phyloP scores from a whole-genome alignment of 2,329 filamentous ascomycete species.

The Aspergillus sp. region DNA sequence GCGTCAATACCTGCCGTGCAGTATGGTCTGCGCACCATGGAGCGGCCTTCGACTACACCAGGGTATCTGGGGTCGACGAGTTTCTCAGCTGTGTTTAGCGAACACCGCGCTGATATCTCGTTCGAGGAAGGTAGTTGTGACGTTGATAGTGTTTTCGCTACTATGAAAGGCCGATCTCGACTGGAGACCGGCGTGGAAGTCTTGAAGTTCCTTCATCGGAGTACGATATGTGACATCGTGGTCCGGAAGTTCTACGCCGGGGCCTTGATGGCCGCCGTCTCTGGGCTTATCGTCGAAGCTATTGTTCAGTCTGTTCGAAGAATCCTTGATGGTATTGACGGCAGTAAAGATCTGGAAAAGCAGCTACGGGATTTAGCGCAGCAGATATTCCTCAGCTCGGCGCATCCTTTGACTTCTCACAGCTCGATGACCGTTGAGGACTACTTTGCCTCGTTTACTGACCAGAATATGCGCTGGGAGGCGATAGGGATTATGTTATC shows the following conservation, averaged over 20 bases:
- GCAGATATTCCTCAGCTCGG: slow-evolving; percentile 33
- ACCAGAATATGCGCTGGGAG: slow-evolving; percentile 41
- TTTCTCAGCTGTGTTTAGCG: slow-evolving; percentile 34
- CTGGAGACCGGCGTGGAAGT: slow-evolving; percentile 33
- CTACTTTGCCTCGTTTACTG: slow-evolving; percentile 31
- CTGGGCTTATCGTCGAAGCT: slow-evolving; percentile 26
- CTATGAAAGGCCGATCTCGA: slow-evolving; percentile 26
- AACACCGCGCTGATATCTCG: slow-evolving; percentile 34
- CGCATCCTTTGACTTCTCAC: slow-evolving; percentile 25
- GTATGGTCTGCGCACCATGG: slow-evolving; percentile 22
- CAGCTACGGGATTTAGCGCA: slow-evolving; percentile 28
- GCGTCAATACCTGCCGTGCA: slow-evolving; percentile 15
- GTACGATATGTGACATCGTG: slow-evolving; percentile 25
- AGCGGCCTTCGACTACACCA: slow-evolving; percentile 27
- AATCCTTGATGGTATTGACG: slow-evolving; percentile 27
- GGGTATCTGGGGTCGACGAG: slow-evolving; percentile 38
- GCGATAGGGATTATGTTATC: slow-evolving; percentile 42
- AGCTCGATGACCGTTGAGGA: slow-evolving; percentile 32
- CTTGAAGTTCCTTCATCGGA: slow-evolving; percentile 28
- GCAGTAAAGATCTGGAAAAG: slow-evolving; percentile 21
- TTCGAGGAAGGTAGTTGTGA: slow-evolving; percentile 29
- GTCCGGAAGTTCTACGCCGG: slow-evolving; percentile 27
- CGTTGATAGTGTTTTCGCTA: slow-evolving; percentile 15
- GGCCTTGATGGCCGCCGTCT: slow-evolving; percentile 24
- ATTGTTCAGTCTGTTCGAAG: slow-evolving; percentile 27